A percentile compares a stretch with the other conserved stretches of the same genome.
Evolutionary conservation across 2,329 filamentous ascomycete species (phyloP).

Genomic region (Colletotrichum cuscutae): DNA sequence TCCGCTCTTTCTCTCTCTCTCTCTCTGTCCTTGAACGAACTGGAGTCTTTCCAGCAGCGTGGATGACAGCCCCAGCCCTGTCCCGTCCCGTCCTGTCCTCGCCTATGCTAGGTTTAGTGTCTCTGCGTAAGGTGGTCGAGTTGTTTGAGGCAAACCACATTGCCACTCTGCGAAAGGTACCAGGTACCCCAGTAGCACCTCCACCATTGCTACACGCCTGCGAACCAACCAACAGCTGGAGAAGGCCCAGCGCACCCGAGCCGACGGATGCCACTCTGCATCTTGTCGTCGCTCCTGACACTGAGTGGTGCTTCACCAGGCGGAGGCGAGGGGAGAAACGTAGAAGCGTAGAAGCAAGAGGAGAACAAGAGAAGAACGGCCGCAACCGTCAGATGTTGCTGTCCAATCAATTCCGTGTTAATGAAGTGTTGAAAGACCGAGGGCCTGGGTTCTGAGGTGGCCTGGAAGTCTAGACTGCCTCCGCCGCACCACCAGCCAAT

Average conservation of each 20-base stretch:
- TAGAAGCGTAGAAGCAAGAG: background rate
- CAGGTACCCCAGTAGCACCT: conserved; percentile 7
- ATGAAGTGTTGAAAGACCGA: background rate
- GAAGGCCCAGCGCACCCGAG: background rate
- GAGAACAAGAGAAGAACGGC: background rate
- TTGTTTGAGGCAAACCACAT: conserved; percentile 2
- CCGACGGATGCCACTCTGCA: conserved; percentile 6
- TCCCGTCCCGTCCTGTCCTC: background rate
- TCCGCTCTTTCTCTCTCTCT: conserved; percentile 24
- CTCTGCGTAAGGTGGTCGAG: background rate
- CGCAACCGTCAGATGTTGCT: background rate
- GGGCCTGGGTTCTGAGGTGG: background rate
- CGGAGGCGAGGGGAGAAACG: background rate
- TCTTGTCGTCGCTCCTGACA: conserved; percentile 24
- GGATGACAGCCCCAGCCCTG: background rate
- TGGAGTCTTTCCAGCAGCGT: background rate
- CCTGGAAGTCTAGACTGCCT: background rate
- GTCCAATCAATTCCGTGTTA: background rate
- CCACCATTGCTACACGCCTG: conserved; percentile 28
- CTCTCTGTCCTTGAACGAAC: background rate
- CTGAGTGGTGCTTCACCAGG: conserved; percentile 25
- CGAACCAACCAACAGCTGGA: conserved; percentile 26
- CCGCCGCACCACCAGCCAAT: background rate
- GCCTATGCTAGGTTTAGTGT: background rate
- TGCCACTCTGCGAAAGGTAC: no score